A percentile compares a stretch with the other conserved stretches of the same genome.
phyloP scores from a whole-genome alignment of 352 stramenopile genomes.

The Pythium aristosporum region DNA sequence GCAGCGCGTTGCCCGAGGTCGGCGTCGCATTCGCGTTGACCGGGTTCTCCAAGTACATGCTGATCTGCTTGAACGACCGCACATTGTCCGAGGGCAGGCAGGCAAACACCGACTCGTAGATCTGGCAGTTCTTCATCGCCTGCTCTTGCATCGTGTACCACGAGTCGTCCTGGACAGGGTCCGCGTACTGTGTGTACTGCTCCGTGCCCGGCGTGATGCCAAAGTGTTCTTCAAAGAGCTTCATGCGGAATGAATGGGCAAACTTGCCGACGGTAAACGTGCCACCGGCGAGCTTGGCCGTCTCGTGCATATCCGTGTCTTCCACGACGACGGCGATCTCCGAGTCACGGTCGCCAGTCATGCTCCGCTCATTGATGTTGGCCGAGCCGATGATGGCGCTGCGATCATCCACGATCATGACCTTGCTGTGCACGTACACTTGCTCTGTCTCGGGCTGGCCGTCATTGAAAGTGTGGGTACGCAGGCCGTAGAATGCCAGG shows the following conservation, averaged over 20 bases:
- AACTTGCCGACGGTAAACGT: slow-evolving; percentile 72
- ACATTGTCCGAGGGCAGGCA: slow-evolving; percentile 80
- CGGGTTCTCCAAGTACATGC: slow-evolving; percentile 65
- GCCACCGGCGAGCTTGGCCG: slow-evolving; percentile 60
- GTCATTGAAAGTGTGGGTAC: slow-evolving; percentile 49
- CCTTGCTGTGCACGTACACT: slow-evolving; percentile 92
- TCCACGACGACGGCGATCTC: slow-evolving; percentile 86
- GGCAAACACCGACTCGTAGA: slow-evolving; percentile 83
- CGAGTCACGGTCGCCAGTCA: slow-evolving; percentile 90
- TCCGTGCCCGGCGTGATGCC: slow-evolving; percentile 39
- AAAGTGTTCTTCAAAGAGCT: slow-evolving; percentile 85
- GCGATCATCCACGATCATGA: slow-evolving; percentile 90
- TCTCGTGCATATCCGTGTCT: slow-evolving; percentile 77
- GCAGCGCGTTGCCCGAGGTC: slow-evolving; percentile 1
- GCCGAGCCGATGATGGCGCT: slow-evolving; percentile 91
- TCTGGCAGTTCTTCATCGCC: slow-evolving; percentile 65
- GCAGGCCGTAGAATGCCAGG: slow-evolving; percentile 84
- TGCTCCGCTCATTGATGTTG: slow-evolving; percentile 96
- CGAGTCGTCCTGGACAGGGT: slow-evolving; percentile 57
- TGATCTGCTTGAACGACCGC: slow-evolving; percentile 74
- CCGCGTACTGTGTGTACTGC: slow-evolving; percentile 48
- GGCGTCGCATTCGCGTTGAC: not conserved
- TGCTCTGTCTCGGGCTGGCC: slow-evolving; percentile 69
- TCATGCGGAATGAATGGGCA: slow-evolving; percentile 77
- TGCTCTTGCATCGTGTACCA: slow-evolving; percentile 65